A percentile compares a stretch with the other conserved stretches of the same genome.
Conservation (phyloP, 106 monocot genomes). For the Gastrodia elata region DNA sequence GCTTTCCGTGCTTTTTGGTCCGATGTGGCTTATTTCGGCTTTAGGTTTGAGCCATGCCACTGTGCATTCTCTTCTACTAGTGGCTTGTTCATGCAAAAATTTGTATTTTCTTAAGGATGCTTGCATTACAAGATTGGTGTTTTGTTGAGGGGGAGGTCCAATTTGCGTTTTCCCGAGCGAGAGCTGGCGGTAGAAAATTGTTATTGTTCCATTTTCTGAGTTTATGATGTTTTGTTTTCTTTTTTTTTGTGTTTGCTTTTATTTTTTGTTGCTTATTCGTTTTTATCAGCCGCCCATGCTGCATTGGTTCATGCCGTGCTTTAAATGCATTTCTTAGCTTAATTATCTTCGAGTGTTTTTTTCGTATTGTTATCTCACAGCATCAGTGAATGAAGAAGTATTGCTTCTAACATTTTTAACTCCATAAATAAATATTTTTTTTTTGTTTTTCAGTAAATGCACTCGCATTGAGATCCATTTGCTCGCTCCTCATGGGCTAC, state of each 20-base stretch:
- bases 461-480: conserved; percentile 98
- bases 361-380: not conserved
- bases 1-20: not conserved
- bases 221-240: not conserved
- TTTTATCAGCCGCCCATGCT: not conserved
- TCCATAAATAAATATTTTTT: not conserved
- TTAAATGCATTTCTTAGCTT: not conserved
- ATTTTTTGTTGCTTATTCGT: not conserved
- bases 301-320: not conserved
- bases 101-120: not conserved
- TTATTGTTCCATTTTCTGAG: not conserved
- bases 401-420: not conserved
- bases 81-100: not conserved
- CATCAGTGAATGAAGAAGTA: not conserved
- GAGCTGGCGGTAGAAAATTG: not conserved
- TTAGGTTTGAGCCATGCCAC: not conserved
- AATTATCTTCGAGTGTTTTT: not conserved
- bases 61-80: not conserved
- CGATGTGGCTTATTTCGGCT: not conserved
- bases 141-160: not conserved
- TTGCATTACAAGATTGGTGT: not conserved
- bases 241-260: not conserved
- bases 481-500: conserved; percentile 86
- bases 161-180: not conserved
- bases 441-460: conserved; percentile 66